Evolutionary conservation across 2,329 filamentous ascomycete species (phyloP).

Genomic region (Microcyclospora pomicola): DNA sequence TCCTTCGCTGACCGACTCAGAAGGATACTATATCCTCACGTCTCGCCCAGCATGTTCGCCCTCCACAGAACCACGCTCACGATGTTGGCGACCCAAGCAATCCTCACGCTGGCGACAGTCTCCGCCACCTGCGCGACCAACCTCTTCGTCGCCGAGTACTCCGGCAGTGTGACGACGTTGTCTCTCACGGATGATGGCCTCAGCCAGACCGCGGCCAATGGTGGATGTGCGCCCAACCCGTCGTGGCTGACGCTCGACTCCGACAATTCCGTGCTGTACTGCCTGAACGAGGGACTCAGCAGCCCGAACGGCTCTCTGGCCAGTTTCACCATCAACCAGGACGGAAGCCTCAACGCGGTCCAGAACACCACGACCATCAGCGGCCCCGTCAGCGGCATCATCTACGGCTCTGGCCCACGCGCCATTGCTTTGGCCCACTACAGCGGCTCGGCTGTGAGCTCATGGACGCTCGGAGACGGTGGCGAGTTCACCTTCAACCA

Average conservation of each 20-base stretch:
- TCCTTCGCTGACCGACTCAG: too few relatives aligned
- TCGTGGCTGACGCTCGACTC: conserved; percentile 48
- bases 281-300: conserved; percentile 44
- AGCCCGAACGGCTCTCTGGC: conserved; percentile 36
- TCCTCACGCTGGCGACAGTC: too few relatives aligned
- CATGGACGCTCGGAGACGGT: conserved; percentile 36
- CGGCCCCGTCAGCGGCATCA: conserved; percentile 28
- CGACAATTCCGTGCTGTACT: conserved; percentile 40
- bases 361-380: conserved; percentile 22
- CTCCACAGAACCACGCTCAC: too few relatives aligned
- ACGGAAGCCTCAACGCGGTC: conserved; percentile 27
- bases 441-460: conserved; percentile 24
- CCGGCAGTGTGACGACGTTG: conserved; percentile 30
- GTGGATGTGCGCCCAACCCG: conserved; percentile 39
- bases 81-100: too few relatives aligned
- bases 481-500: conserved; percentile 29
- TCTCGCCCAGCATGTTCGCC: too few relatives aligned
- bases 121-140: conserved; percentile 15
- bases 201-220: conserved; percentile 4
- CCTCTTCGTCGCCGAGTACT: conserved; percentile 33
- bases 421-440: conserved; percentile 32
- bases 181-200: conserved; percentile 15
- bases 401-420: conserved; percentile 27
- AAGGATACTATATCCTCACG: too few relatives aligned
- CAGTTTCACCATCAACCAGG: conserved; percentile 23